A percentile compares a stretch with the other conserved stretches of the same genome.
Conservation (phyloP, 2,329 filamentous ascomycete species). For the Fusarium sublunatum region DNA sequence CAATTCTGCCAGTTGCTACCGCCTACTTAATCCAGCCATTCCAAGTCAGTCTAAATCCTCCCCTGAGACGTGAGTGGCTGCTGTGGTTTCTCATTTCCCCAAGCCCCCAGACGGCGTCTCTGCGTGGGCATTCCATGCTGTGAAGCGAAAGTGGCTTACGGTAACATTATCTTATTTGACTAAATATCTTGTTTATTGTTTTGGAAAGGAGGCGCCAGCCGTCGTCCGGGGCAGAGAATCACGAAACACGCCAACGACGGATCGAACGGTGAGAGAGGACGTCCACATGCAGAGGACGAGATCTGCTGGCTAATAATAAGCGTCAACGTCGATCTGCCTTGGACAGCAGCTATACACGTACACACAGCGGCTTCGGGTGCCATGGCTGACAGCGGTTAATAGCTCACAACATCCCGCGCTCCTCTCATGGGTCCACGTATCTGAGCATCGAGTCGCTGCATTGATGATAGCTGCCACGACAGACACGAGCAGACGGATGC, state of each 20-base stretch:
- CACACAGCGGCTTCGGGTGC: not conserved
- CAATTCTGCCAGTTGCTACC: slow-evolving; percentile 15
- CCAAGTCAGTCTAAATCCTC: slow-evolving; percentile 21
- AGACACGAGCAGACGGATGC: slow-evolving; percentile 1
- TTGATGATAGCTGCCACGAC: slow-evolving; percentile 29
- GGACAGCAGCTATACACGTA: slow-evolving; percentile 3
- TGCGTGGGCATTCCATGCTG: slow-evolving; percentile 19
- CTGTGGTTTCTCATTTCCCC: slow-evolving; percentile 32
- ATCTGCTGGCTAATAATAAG: slow-evolving; percentile 1
- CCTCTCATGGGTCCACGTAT: slow-evolving; percentile 34
- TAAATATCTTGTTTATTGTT: slow-evolving; percentile 26
- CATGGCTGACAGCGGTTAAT: slow-evolving; percentile 7
- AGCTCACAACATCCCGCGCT: slow-evolving; percentile 13
- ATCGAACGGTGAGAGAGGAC: slow-evolving; percentile 31
- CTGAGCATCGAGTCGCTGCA: slow-evolving; percentile 29
- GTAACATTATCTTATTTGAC: slow-evolving; percentile 23
- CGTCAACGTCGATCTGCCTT: slow-evolving; percentile 8
- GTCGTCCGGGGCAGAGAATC: slow-evolving; percentile 21
- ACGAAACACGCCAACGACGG: slow-evolving; percentile 34
- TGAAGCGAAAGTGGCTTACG: slow-evolving; percentile 30
- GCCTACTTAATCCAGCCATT: slow-evolving; percentile 1
- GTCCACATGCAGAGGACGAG: slow-evolving; percentile 29
- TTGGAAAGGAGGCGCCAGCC: slow-evolving; percentile 33
- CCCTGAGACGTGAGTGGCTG: slow-evolving; percentile 27
- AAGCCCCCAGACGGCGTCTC: slow-evolving; percentile 14